Evolutionary conservation across 352 stramenopile species (phyloP).

Genomic region (Plasmopara viticola): DNA sequence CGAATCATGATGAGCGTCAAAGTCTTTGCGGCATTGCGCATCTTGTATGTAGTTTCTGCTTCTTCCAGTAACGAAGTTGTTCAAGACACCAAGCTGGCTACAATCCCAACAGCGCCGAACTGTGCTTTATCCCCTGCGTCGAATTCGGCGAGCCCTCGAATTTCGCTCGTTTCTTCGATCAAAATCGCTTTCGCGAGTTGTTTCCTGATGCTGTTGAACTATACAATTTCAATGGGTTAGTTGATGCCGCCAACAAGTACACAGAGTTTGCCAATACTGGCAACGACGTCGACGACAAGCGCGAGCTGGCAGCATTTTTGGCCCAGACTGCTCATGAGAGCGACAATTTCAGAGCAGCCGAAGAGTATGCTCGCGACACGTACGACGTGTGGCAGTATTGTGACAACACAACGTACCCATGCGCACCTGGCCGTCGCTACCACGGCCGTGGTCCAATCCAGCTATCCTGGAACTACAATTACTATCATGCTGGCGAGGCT

Average conservation of each 20-base stretch:
- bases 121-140: no score
- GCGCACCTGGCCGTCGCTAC: no score
- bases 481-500: conserved; percentile 29
- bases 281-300: conserved; percentile 33
- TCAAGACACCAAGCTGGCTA: conserved; percentile 9
- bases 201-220: conserved; percentile 28
- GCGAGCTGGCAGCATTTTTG: conserved; percentile 39
- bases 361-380: conserved; percentile 40
- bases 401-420: no score
- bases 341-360: conserved; percentile 33
- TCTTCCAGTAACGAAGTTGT: neutral
- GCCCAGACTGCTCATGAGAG: conserved; percentile 39
- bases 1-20: conserved; percentile 14
- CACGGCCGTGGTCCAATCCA: conserved; percentile 46
- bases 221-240: conserved; percentile 38
- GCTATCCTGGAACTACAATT: conserved; percentile 57
- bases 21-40: conserved; percentile 1
- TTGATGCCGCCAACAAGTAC: conserved; percentile 36
- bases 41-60: no score
- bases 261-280: conserved; percentile 38
- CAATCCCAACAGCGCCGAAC: no score
- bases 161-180: conserved; percentile 35
- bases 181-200: no score
- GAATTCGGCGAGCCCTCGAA: neutral
- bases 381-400: no score